Base-by-base conservation (phyloP, 2,329 filamentous ascomycete genomes). In the Onygena corvina region DNA sequence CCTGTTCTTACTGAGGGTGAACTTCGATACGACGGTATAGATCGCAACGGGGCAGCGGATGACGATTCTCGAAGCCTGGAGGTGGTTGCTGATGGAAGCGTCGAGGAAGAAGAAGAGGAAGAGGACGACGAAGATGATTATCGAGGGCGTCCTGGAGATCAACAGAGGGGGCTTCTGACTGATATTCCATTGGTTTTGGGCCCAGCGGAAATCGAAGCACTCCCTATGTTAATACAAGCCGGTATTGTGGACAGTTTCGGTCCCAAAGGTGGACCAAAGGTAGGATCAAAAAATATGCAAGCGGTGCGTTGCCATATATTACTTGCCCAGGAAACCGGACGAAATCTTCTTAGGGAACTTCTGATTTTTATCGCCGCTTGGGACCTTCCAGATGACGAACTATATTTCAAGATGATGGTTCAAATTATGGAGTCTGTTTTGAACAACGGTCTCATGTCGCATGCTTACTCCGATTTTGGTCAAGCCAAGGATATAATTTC, bases 151-250 rank as follows among this genome's bases (percentile, higher is more conserved):
- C 68, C 71, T 16, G 68, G 71, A 8, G 71, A 75, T 54, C 70
- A 75, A 53, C 70, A 75, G 61, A 84, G 86, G 14, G 90, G 90
- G 9, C 71, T 96, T 11, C 71, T 96, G 49, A 95, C 90, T 0
- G 90, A 96, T 63, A 87, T 96, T 9, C 90, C 90, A 25, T 84
- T 96, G 56, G 94, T 95, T 31, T 74, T 96, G 25, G 89, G 93
- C 36, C 90, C 90, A 0, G 89, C 88, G 50, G 90, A 96, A 66
- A 95, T 95, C 48, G 90, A 96, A 66, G 89, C 92, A 4, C 71
- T 96, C 48, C 90, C 94, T 49, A 94, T 95, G 89, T 93, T 95
- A 52, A 83, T 96, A 59, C 94, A 95, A 71, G 89, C 86, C 11
- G 93, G 89, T 54, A 93, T 96, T 48, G 80, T 94, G 18, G 86